phyloP scores from a whole-genome alignment of 768 basidiomycete species.

The Suillus fuscotomentosus region DNA sequence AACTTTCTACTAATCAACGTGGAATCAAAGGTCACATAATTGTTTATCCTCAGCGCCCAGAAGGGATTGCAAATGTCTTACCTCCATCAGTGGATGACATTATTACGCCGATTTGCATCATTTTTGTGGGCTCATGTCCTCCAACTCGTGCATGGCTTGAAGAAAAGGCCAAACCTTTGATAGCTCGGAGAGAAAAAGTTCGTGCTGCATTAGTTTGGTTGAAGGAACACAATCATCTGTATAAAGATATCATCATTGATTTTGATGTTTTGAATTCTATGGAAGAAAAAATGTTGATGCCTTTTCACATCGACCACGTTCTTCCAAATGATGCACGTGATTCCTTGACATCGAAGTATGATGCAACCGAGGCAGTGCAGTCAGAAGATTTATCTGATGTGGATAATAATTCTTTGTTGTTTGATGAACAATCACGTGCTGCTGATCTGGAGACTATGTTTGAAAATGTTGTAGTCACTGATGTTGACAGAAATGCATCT shows the following conservation, averaged over 20 bases:
- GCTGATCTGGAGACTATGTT: constrained; percentile 4
- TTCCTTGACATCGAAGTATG: constrained; percentile 15
- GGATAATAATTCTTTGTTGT: too few species aligned
- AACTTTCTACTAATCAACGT: constrained; percentile 19
- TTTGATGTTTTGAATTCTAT: constrained; percentile 18
- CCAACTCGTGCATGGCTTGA: constrained; percentile 31
- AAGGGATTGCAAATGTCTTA: constrained; percentile 24
- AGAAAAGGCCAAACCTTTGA: constrained; percentile 32
- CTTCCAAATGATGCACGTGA: constrained; percentile 11
- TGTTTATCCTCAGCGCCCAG: constrained; percentile 37
- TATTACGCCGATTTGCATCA: constrained; percentile 34
- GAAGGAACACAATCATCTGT: constrained; percentile 34
- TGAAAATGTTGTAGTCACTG: constrained; percentile 29
- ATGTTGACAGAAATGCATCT: constrained; percentile 18
- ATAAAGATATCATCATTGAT: constrained; percentile 30
- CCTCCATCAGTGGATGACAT: constrained; percentile 38
- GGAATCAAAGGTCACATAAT: constrained; percentile 40
- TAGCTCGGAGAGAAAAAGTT: constrained; percentile 31
- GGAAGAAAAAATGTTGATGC: constrained; percentile 18
- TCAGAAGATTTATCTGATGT: too few species aligned
- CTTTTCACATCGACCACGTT: constrained; percentile 30
- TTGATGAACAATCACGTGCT: too few species aligned
- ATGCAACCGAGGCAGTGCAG: neutral
- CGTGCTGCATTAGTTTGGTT: constrained; percentile 35
- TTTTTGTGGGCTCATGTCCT: constrained; percentile 36